These are phyloP conservation scores for Fraxinus ornus DNA, from an alignment of 305 asterid genomes.

Conservation along the genomic window DNA sequence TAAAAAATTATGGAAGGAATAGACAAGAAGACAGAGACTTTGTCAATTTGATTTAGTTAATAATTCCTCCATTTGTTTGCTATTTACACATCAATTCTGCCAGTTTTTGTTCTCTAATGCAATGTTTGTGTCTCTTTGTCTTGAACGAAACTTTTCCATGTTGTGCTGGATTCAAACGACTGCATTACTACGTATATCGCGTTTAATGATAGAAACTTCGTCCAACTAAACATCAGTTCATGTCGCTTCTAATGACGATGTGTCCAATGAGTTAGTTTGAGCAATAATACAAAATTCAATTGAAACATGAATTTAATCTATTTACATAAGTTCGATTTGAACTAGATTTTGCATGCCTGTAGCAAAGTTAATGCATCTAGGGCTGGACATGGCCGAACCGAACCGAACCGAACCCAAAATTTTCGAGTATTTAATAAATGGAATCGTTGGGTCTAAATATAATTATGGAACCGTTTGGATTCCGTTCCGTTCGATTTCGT, in stretches of 20 bases:
- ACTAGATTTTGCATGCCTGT: not conserved
- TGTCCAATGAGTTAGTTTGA: not conserved
- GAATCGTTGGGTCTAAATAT: too few relatives aligned
- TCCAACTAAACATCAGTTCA: not conserved
- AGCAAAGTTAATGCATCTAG: not conserved
- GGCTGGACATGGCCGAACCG: too few relatives aligned
- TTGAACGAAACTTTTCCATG: not conserved
- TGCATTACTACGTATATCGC: not conserved
- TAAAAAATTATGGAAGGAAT: not conserved
- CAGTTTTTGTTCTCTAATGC: not conserved
- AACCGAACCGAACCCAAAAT: too few relatives aligned
- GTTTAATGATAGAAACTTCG: not conserved
- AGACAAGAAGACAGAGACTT: not conserved
- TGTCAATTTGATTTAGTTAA: not conserved
- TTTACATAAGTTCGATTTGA: too few relatives aligned
- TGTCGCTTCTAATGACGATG: not conserved
- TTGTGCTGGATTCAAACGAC: not conserved
- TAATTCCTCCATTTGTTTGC: not conserved
- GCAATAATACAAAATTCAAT: not conserved
- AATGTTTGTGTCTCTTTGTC: not conserved
- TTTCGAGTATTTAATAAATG: too few relatives aligned
- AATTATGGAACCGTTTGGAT: too few relatives aligned
- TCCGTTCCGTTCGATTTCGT: too few relatives aligned
- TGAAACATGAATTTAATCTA: not conserved
- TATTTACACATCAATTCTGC: not conserved